Evolutionary conservation across 108 stramenopile species (phyloP).

Genomic region (Fragilaria radians): DNA sequence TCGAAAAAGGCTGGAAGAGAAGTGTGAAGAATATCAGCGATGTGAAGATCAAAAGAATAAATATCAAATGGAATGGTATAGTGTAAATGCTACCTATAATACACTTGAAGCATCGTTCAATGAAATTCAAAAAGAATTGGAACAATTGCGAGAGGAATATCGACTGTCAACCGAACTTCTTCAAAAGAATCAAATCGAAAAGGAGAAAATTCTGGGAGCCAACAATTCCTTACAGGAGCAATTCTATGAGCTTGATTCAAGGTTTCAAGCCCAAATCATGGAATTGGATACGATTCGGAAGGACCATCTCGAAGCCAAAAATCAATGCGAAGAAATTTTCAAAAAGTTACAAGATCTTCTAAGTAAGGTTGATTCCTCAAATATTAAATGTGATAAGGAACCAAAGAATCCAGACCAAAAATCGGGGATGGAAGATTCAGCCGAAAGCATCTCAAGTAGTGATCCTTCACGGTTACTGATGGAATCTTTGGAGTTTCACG

Average conservation of each 20-base stretch:
- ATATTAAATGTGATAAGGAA: background rate
- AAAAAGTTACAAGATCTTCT: background rate
- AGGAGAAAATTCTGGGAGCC: background rate
- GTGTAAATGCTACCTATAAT: background rate
- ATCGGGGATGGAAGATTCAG: background rate
- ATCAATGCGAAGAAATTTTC: background rate
- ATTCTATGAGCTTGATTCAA: background rate
- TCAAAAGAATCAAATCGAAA: background rate
- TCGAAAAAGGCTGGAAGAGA: too few relatives aligned
- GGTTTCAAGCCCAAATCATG: background rate
- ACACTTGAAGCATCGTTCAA: background rate
- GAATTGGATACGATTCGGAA: background rate
- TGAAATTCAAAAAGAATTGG: background rate
- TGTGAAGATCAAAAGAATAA: too few relatives aligned
- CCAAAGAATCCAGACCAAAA: background rate
- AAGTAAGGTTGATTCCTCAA: background rate
- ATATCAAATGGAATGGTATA: background rate
- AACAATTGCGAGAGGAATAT: background rate
- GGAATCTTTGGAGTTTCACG: background rate
- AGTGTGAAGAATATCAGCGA: too few relatives aligned
- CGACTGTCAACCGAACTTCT: background rate
- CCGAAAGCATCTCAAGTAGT: background rate
- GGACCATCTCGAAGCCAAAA: background rate
- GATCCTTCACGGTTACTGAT: background rate
- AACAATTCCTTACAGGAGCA: background rate